Evolutionary conservation across 2,329 filamentous ascomycete genomes (phyloP).

Genomic region (Cercospora sojina): DNA sequence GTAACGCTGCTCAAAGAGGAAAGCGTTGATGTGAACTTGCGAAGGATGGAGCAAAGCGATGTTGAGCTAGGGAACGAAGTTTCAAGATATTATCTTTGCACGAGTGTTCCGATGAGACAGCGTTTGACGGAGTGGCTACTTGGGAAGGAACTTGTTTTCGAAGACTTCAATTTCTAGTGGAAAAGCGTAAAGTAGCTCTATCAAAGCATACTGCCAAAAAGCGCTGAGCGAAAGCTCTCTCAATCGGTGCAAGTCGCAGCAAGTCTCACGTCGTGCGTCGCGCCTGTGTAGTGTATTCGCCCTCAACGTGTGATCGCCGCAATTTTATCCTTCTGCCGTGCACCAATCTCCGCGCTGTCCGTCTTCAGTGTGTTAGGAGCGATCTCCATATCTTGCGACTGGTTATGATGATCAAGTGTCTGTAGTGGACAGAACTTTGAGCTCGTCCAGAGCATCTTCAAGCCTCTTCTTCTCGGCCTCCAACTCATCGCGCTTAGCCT

Average conservation of each 20-base stretch:
- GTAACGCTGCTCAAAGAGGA: conserved; percentile 45
- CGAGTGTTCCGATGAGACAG: conserved; percentile 52
- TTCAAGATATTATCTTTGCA: conserved; percentile 61
- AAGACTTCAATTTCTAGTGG: conserved; percentile 50
- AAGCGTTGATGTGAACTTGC: conserved; percentile 41
- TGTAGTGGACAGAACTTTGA: conserved; percentile 19
- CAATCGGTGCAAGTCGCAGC: neutral
- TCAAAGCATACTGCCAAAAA: neutral
- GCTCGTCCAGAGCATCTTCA: conserved; percentile 32
- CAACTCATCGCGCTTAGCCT: conserved; percentile 31
- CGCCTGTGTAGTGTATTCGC: neutral
- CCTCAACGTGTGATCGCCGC: neutral
- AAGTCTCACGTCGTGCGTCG: neutral
- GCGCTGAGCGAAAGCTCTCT: neutral
- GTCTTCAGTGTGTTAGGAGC: neutral
- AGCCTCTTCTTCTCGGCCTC: conserved; percentile 34
- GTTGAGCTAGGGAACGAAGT: conserved; percentile 39
- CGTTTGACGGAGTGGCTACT: conserved; percentile 51
- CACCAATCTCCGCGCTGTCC: neutral
- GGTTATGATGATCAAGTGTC: conserved; percentile 7
- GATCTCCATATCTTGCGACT: conserved; percentile 37
- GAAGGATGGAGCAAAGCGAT: conserved; percentile 53
- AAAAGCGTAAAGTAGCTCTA: neutral
- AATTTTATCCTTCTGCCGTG: neutral
- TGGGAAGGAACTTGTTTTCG: conserved; percentile 49